Evolutionary conservation across 345 rosid species (phyloP), one percentile per base, ranked within the genome.

Genomic region (Melastoma malabathricum): DNA sequence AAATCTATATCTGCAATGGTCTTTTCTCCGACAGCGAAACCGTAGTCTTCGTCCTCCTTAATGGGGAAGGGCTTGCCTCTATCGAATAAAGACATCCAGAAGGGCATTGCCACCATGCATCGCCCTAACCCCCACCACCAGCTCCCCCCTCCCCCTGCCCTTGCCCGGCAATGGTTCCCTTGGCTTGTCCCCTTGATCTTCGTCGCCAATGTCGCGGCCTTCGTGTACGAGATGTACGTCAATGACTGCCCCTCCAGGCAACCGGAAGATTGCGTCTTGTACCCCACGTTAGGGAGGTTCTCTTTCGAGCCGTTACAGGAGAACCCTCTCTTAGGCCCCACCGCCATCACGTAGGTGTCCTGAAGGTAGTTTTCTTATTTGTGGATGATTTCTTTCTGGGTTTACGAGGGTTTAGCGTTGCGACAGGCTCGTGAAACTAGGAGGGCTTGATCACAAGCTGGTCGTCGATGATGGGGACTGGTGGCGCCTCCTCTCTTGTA

Each of bases 401-500:
- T n/a, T 22, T 49, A 15, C 0, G 18, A 25, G 39, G 34, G 15
- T 49, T 49, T 47, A 10, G 13, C 44, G 31, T 25, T 48, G 17
- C 68, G 48, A 4, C 70, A 88, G 97, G 80, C 66, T 88, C 75
- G 72, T 63, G 50, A 60, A 52, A 46, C 72, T 84, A 46, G 99
- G 99, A 57, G 97, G 86, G 43, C 79, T 92, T 15, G 70, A 84
- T 7, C 65, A 80, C 69, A 52, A 55, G 50, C 74, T 65, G 18
- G 84, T 84, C 31, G 80, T 73, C 44, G 70, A 72, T 47, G 54
- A 61, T 17, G 71, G 76, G 55, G 75, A 88, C 69, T 62, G 59
- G 22, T 92, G 94, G 97, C 83, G 95, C 20, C 84, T 92, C 5
- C 15, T 85, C 1, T 68, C 89, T 34, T 84, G 88, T 62, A 76